Evolutionary conservation across 2,329 filamentous ascomycete genomes (phyloP).

Genomic region (Aspergillus jensenii): DNA sequence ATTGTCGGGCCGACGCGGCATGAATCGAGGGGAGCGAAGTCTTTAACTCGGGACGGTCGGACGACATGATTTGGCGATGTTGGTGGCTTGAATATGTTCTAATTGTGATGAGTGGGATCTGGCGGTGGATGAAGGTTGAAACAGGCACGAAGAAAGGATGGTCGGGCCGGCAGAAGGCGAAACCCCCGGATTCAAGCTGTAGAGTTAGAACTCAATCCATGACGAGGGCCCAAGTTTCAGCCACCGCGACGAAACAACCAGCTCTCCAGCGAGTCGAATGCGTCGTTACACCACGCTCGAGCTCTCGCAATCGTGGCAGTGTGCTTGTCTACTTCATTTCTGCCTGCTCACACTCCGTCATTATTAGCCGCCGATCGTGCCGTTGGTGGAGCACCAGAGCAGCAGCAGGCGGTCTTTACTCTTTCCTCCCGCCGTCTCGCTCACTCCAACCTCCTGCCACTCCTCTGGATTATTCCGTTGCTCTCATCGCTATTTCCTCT

Average conservation of each 20-base stretch:
- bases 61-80: slow-evolving; percentile 14
- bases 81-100: not conserved
- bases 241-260: not conserved
- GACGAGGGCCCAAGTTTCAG: not conserved
- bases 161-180: slow-evolving; percentile 13
- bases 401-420: slow-evolving; percentile 13
- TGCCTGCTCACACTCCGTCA: slow-evolving; percentile 10
- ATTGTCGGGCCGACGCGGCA: slow-evolving; percentile 35
- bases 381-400: slow-evolving; percentile 32
- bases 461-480: not conserved
- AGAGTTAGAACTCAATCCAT: slow-evolving; percentile 3
- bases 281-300: not conserved
- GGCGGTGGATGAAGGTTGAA: not conserved
- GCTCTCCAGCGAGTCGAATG: not conserved
- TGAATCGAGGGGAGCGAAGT: slow-evolving; percentile 49
- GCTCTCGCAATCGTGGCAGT: slow-evolving; percentile 9
- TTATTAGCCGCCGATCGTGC: slow-evolving; percentile 36
- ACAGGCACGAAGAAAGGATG: slow-evolving; percentile 1
- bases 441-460: slow-evolving; percentile 6
- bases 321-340: slow-evolving; percentile 22
- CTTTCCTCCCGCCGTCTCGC: slow-evolving; percentile 12
- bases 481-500: slow-evolving; percentile 6
- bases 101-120: slow-evolving; percentile 4
- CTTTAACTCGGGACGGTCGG: slow-evolving; percentile 61
- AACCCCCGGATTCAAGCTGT: slow-evolving; percentile 16